Base-by-base conservation (phyloP, 345 rosid genomes). In the Salix dunnii region DNA sequence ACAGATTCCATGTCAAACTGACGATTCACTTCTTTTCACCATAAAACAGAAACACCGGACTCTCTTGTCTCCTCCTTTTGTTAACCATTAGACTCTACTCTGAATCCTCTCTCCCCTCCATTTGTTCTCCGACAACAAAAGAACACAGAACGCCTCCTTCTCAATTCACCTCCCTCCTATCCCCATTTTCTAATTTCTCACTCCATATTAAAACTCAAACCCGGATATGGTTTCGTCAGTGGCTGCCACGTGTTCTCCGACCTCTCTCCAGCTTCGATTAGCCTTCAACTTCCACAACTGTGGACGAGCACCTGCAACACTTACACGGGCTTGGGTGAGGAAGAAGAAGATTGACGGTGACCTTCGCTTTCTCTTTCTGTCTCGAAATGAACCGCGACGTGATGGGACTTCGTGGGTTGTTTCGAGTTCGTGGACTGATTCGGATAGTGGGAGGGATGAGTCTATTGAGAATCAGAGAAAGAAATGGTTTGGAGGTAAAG, bases 241-340 rank as follows among this genome's bases (percentile, higher is more conserved):
- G 72, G 71, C 87, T 9, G 85, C 87, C 78, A 76, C 89, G 81
- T 87, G 89, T 81, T 76, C 90, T 8, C 96, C 97, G 73, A 83
- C 74, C 87, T 91, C 97, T 35, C 96, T 86, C 71, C 97, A 95
- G 92, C 96, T 95, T 72, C 97, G 96, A 25, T 81, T 91, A 43
- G 96, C 94, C 68, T 12, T 91, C 48, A 82, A 70, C 79, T 74
- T 79, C 77, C 20, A 80, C 79, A 78, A 53, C 66, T 20, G 46
- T 28, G 11, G 28, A 38, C n/a, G 21, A 23, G 77, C 84, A 5
- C 81, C 79, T 7, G 28, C 82, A 35, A 48, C 76, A 53, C 77
- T 76, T n/a, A 67, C 77, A 51, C 86, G 80, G 33, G 53, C 85
- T 31, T 80, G 87, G 8, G 31, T 75, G 58, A 73, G 82, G 82